A percentile compares a stretch with the other conserved stretches of the same genome.
Evolutionary conservation across 495 filamentous ascomycete species (phyloP).

Genomic region (Trichoderma virens): DNA sequence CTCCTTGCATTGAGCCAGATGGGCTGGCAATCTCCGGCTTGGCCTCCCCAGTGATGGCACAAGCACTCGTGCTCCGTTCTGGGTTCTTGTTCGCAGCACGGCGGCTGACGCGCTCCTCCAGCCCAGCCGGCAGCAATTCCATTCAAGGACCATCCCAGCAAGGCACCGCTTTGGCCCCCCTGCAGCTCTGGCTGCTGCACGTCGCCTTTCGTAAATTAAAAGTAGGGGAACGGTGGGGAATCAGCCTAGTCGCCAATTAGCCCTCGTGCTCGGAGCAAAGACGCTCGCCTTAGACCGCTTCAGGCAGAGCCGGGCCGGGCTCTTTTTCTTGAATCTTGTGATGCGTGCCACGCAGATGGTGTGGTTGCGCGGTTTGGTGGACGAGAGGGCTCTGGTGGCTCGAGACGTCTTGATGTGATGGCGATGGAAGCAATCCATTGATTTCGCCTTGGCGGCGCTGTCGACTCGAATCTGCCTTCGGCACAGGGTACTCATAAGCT

Average conservation of each 20-base stretch:
- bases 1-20: neutral
- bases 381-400: neutral
- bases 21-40: neutral
- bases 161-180: neutral
- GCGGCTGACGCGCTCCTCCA: conserved; percentile 8
- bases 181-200: neutral
- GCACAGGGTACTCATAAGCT: too few species aligned
- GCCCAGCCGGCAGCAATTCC: neutral
- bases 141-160: conserved; percentile 5
- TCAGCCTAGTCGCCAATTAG: neutral
- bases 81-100: neutral
- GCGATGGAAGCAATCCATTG: too few species aligned
- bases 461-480: too few species aligned
- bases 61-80: too few species aligned
- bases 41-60: neutral
- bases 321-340: neutral
- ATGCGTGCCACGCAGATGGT: neutral
- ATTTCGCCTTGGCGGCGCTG: too few species aligned
- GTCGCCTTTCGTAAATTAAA: conserved; percentile 8
- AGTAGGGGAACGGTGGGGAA: conserved; percentile 8
- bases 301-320: neutral
- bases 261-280: neutral
- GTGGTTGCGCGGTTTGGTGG: neutral
- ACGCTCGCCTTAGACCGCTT: neutral
- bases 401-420: too few species aligned